A percentile compares a stretch with the other conserved stretches of the same genome.
Evolutionary conservation across 2,329 filamentous ascomycete species (phyloP).

Genomic region (Volutella citrinella): DNA sequence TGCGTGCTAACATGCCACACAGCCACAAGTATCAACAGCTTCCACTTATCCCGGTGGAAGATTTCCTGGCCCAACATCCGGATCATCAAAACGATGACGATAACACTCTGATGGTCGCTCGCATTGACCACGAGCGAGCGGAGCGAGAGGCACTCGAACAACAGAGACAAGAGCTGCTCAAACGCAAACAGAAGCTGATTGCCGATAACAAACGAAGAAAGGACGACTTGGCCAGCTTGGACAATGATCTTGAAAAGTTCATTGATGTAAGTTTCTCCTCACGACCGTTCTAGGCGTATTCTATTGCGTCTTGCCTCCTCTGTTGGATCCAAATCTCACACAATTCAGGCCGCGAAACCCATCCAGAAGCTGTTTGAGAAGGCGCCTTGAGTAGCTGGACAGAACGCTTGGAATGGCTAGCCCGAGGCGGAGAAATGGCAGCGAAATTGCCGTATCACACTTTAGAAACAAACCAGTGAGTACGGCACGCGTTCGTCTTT

Average conservation of each 20-base stretch:
- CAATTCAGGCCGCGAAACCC: slow-evolving; percentile 71
- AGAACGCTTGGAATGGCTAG: too few relatives aligned
- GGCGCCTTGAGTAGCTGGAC: slow-evolving; percentile 43
- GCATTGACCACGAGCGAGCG: slow-evolving; percentile 85
- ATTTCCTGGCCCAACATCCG: slow-evolving; percentile 75
- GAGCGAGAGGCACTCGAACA: slow-evolving; percentile 85
- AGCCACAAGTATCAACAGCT: slow-evolving; percentile 87
- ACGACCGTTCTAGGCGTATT: too few relatives aligned
- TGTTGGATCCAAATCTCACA: slow-evolving; percentile 13
- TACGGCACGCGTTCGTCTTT: too few relatives aligned
- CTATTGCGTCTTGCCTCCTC: neutral
- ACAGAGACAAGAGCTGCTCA: slow-evolving; percentile 73
- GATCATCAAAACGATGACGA: slow-evolving; percentile 71
- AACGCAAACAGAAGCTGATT: slow-evolving; percentile 60
- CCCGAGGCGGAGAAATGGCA: too few relatives aligned
- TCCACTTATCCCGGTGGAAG: slow-evolving; percentile 77
- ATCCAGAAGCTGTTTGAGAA: slow-evolving; percentile 86
- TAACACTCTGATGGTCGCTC: slow-evolving; percentile 80
- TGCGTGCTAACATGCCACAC: slow-evolving; percentile 9
- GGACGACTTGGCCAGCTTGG: slow-evolving; percentile 86
- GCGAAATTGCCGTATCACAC: too few relatives aligned
- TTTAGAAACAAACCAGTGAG: too few relatives aligned
- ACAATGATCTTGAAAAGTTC: slow-evolving; percentile 90
- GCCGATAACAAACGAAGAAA: slow-evolving; percentile 85
- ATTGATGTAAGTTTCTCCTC: slow-evolving; percentile 67